A percentile compares a stretch with the other conserved stretches of the same genome.
Evolutionary conservation across 1,284 basidiomycete species (phyloP).

Genomic region (Gymnopus androsaceus): DNA sequence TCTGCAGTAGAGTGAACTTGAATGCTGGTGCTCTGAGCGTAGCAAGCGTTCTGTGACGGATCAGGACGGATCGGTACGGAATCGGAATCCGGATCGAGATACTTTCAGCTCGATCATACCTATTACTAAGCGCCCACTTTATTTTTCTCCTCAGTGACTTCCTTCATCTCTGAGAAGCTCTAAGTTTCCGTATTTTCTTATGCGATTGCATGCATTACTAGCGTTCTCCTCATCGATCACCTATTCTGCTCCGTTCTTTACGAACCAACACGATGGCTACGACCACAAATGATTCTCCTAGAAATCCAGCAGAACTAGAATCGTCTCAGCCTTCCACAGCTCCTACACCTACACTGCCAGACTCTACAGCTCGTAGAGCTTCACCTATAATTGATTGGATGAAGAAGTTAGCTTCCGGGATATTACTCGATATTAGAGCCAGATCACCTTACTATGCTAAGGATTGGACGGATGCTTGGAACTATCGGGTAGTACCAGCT

Average conservation of each 20-base stretch:
- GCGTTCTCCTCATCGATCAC: not conserved
- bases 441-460: constrained; percentile 81
- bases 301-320: not conserved
- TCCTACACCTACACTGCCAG: not conserved
- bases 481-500: constrained; percentile 79
- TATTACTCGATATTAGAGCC: constrained; percentile 74
- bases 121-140: too few species aligned
- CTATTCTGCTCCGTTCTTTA: not conserved
- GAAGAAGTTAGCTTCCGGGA: constrained; percentile 62
- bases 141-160: too few species aligned
- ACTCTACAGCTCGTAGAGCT: not conserved
- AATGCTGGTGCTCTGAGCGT: too few species aligned
- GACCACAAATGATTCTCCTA: not conserved
- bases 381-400: constrained; percentile 14
- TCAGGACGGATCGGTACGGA: too few species aligned
- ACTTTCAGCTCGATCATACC: too few species aligned
- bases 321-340: not conserved
- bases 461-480: constrained; percentile 90
- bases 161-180: too few species aligned
- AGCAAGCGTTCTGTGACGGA: too few species aligned
- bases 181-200: too few species aligned
- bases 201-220: not conserved
- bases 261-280: not conserved
- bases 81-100: too few species aligned
- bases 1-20: too few species aligned